phyloP scores from a whole-genome alignment of 2,329 filamentous ascomycete genomes.

The Elsinoe fawcettii region DNA sequence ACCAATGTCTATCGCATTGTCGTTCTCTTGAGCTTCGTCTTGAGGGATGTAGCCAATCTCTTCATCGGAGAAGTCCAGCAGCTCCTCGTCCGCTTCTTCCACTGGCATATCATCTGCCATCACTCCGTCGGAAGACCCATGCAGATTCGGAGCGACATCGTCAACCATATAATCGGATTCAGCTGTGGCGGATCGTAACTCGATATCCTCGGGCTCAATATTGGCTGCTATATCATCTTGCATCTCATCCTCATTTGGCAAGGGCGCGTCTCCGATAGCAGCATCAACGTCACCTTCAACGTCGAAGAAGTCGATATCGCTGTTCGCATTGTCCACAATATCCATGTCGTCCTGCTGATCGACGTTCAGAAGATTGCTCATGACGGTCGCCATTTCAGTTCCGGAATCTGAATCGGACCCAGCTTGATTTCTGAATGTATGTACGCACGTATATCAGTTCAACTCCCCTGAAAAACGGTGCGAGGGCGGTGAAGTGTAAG shows the following conservation, averaged over 20 bases:
- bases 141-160: slow-evolving; percentile 25
- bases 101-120: slow-evolving; percentile 17
- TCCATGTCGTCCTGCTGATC: slow-evolving; percentile 46
- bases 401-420: too few relatives aligned
- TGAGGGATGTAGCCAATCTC: slow-evolving; percentile 17
- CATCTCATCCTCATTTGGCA: slow-evolving; percentile 47
- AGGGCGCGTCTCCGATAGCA: slow-evolving; percentile 26
- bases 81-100: slow-evolving; percentile 27
- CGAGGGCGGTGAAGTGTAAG: not conserved
- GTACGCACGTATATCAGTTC: too few relatives aligned
- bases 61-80: slow-evolving; percentile 33
- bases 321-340: slow-evolving; percentile 41
- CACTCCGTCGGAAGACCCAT: slow-evolving; percentile 18
- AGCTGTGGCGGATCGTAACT: slow-evolving; percentile 29
- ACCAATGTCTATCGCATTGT: not conserved
- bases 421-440: not conserved
- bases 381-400: slow-evolving; percentile 18
- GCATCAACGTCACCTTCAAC: slow-evolving; percentile 56
- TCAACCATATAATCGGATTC: slow-evolving; percentile 29
- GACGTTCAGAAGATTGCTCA: slow-evolving; percentile 14
- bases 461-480: too few relatives aligned
- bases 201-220: slow-evolving; percentile 30
- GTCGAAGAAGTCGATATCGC: slow-evolving; percentile 48
- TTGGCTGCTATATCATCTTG: slow-evolving; percentile 41
- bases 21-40: not conserved